A percentile compares a stretch with the other conserved stretches of the same genome.
Conservation (phyloP, 768 basidiomycete genomes). For the Lactarius pseudohatsudake region DNA sequence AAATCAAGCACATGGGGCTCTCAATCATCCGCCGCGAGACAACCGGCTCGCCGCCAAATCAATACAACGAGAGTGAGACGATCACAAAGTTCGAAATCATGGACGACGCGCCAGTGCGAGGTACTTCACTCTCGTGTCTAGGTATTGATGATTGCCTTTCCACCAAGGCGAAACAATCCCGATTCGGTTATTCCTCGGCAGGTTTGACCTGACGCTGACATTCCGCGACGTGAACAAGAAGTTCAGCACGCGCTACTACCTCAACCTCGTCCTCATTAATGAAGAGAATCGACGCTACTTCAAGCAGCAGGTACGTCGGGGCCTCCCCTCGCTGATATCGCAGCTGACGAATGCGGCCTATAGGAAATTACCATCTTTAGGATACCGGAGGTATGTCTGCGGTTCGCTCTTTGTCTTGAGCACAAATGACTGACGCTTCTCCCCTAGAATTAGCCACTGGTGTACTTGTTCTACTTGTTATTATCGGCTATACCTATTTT, state of each 20-base stretch:
- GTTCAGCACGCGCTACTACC: constrained; percentile 95
- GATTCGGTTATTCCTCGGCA: constrained; percentile 94
- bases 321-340: neutral
- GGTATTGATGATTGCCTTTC: neutral
- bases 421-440: neutral
- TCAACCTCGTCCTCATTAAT: constrained; percentile 95
- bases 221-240: constrained; percentile 99
- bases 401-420: neutral
- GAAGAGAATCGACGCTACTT: constrained; percentile 98
- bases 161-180: constrained; percentile 93
- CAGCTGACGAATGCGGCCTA: neutral
- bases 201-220: constrained; percentile 97
- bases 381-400: constrained; percentile 71
- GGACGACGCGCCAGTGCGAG: constrained; percentile 74
- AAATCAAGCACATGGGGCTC: constrained; percentile 99
- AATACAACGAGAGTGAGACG: constrained; percentile 98
- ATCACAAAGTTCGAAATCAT: constrained; percentile 99
- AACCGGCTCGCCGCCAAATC: constrained; percentile 96
- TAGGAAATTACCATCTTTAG: constrained; percentile 88
- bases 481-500: constrained; percentile 19
- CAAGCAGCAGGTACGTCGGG: constrained; percentile 77
- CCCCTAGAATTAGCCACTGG: constrained; percentile 19
- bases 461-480: constrained; percentile 17
- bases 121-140: constrained; percentile 39
- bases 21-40: constrained; percentile 98